Evolutionary conservation across 768 basidiomycete species (phyloP).

Genomic region (Coprinopsis strossmayeri): DNA sequence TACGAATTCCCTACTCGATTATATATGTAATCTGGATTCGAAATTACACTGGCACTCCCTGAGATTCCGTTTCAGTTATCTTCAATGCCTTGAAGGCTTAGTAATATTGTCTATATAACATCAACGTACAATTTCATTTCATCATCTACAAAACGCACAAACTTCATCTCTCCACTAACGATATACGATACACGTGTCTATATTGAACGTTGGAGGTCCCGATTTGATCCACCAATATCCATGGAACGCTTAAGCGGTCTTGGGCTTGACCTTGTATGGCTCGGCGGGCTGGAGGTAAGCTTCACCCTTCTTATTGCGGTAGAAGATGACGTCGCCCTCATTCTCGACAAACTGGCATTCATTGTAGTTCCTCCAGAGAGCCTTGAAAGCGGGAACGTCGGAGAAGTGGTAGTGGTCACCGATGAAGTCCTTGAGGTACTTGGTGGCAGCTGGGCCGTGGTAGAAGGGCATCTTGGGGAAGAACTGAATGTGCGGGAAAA

Average conservation of each 20-base stretch:
- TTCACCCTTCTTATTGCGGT: slow-evolving; percentile 35
- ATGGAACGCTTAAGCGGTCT: too few relatives aligned
- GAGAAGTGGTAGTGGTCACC: slow-evolving; percentile 43
- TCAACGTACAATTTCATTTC: too few relatives aligned
- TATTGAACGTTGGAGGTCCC: too few relatives aligned
- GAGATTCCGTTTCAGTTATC: too few relatives aligned
- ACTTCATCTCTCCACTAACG: too few relatives aligned
- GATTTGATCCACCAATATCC: neutral
- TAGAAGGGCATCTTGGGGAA: slow-evolving; percentile 60
- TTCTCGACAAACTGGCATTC: slow-evolving; percentile 54
- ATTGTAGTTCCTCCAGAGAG: slow-evolving; percentile 51
- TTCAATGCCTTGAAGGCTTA: too few relatives aligned
- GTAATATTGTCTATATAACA: too few relatives aligned
- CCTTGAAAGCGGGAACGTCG: slow-evolving; percentile 33
- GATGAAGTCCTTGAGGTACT: slow-evolving; percentile 41
- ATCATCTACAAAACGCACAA: too few relatives aligned
- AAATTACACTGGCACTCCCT: too few relatives aligned
- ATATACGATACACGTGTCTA: too few relatives aligned
- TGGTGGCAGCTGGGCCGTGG: slow-evolving; percentile 44
- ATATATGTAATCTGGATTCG: too few relatives aligned
- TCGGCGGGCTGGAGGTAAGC: slow-evolving; percentile 29
- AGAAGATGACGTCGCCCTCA: slow-evolving; percentile 41
- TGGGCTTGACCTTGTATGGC: slow-evolving; percentile 8
- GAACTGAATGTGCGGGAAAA: slow-evolving; percentile 29
- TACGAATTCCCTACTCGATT: too few relatives aligned